Evolutionary conservation across 768 basidiomycete genomes (phyloP).

Genomic region (Psilocybe azurescens): DNA sequence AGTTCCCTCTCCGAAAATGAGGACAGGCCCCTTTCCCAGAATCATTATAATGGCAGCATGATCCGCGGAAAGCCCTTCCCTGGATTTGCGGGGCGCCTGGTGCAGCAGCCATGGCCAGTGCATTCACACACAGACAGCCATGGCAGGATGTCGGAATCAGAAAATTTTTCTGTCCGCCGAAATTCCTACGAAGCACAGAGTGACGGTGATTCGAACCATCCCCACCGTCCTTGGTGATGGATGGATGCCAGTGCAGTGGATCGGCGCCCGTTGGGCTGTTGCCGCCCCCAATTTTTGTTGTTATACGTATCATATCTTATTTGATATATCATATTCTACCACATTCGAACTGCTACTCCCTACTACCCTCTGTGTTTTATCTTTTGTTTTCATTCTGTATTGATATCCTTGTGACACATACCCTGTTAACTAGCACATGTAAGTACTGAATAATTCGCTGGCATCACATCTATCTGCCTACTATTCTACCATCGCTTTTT

Average conservation of each 20-base stretch:
- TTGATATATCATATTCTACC: slow-evolving; percentile 4
- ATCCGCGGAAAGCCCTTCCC: slow-evolving; percentile 23
- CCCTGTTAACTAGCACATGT: slow-evolving; percentile 13
- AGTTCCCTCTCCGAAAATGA: slow-evolving; percentile 43
- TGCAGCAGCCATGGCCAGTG: slow-evolving; percentile 16
- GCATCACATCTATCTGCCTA: slow-evolving; percentile 6
- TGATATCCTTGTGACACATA: slow-evolving; percentile 8
- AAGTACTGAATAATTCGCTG: slow-evolving; percentile 17
- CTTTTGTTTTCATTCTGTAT: slow-evolving; percentile 5
- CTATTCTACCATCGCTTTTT: slow-evolving; percentile 16
- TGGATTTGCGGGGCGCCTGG: slow-evolving; percentile 20
- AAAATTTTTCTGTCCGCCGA: slow-evolving; percentile 22
- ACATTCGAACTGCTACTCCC: background rate
- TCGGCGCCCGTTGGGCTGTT: background rate
- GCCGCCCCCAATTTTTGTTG: background rate
- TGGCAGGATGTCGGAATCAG: slow-evolving; percentile 23
- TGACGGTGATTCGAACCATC: slow-evolving; percentile 42
- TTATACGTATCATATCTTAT: background rate
- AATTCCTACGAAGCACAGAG: slow-evolving; percentile 33
- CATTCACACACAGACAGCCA: slow-evolving; percentile 15
- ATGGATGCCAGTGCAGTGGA: background rate
- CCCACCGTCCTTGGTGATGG: slow-evolving; percentile 51
- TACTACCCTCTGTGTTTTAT: background rate
- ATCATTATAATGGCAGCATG: slow-evolving; percentile 12
- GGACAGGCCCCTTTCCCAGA: slow-evolving; percentile 10